Conservation (phyloP, 106 monocot genomes). For the Platanthera guangdongensis region DNA sequence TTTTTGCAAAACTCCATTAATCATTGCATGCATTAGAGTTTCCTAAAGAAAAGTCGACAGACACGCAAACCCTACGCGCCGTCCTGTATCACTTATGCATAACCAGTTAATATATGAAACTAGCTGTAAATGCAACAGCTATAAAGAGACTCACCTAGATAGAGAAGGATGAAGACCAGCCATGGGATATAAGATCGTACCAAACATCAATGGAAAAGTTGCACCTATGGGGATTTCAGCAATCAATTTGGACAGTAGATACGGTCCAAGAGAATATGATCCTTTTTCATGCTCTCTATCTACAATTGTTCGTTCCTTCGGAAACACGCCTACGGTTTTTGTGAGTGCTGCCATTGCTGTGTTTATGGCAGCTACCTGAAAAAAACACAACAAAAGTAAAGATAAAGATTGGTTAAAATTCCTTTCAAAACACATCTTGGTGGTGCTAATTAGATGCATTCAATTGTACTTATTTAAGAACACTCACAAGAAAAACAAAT, state of each 20-base stretch:
- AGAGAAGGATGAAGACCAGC: constrained; percentile 80
- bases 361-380: constrained; percentile 92
- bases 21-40: too few relatives aligned
- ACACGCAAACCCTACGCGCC: too few relatives aligned
- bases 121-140: not conserved
- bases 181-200: constrained; percentile 90
- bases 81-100: not conserved
- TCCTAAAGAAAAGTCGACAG: too few relatives aligned
- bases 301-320: constrained; percentile 86
- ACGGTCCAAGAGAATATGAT: constrained; percentile 81
- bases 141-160: constrained; percentile 46
- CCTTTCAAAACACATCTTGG: not conserved
- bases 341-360: constrained; percentile 98
- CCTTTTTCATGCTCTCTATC: constrained; percentile 88
- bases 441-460: not conserved
- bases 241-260: constrained; percentile 84
- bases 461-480: not conserved
- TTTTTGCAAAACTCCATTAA: too few relatives aligned
- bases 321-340: constrained; percentile 96
- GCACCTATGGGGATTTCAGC: constrained; percentile 97
- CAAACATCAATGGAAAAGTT: constrained; percentile 91
- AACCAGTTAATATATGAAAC: not conserved
- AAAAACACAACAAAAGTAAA: not conserved
- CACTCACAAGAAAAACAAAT: not conserved
- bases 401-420: not conserved